Conservation (phyloP, 768 basidiomycete species). For the Hygrocybe punicea region DNA sequence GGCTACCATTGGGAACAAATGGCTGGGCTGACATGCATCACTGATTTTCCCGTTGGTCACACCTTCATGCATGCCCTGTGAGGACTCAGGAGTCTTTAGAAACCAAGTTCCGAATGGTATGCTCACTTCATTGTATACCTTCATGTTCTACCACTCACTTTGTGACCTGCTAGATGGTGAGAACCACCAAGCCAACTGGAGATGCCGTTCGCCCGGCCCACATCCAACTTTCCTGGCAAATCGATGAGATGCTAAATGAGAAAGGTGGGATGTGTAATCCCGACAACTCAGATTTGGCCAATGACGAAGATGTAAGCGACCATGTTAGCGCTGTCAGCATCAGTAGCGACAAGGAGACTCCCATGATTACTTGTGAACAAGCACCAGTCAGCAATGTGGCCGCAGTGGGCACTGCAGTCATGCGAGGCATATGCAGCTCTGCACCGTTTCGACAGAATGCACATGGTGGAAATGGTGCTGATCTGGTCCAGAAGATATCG, state of each 20-base stretch:
- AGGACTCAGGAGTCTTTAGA: conserved; percentile 16
- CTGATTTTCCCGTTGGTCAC: conserved; percentile 17
- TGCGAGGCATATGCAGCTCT: too few relatives aligned
- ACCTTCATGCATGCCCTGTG: conserved; percentile 6
- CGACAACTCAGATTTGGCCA: conserved; percentile 10
- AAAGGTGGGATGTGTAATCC: conserved; percentile 16
- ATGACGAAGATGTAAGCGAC: neutral
- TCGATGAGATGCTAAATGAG: conserved; percentile 21
- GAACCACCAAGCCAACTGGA: conserved; percentile 30
- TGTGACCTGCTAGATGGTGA: conserved; percentile 13
- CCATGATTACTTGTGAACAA: too few relatives aligned
- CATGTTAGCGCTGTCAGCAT: neutral
- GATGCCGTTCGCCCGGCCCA: conserved; percentile 23
- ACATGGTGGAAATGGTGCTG: too few relatives aligned
- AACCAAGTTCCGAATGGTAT: conserved; percentile 18
- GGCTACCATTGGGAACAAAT: conserved; percentile 20
- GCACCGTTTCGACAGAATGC: too few relatives aligned
- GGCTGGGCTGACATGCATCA: conserved; percentile 15
- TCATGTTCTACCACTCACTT: too few relatives aligned
- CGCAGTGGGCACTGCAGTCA: too few relatives aligned
- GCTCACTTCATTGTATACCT: too few relatives aligned
- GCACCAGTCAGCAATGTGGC: too few relatives aligned
- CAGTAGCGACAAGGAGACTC: too few relatives aligned
- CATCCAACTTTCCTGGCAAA: conserved; percentile 17
- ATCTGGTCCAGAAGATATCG: too few relatives aligned